A percentile compares a stretch with the other conserved stretches of the same genome.
Conservation (phyloP, 2,329 filamentous ascomycete species). For the Ascocoryne sarcoides region DNA sequence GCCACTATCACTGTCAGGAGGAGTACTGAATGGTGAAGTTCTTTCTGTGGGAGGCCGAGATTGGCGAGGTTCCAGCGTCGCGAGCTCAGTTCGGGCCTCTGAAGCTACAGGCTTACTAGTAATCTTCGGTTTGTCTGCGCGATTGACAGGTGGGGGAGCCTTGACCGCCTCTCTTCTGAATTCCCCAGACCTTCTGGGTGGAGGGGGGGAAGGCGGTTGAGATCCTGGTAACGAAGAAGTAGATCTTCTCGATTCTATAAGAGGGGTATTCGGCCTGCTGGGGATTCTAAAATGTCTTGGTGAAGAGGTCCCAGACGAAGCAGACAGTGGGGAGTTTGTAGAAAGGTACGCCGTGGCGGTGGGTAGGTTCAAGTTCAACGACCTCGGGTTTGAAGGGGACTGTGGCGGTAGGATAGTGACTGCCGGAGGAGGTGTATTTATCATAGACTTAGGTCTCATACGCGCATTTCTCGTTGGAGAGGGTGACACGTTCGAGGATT, state of each 20-base stretch:
- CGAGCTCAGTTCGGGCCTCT: slow-evolving; percentile 27
- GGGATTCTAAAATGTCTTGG: slow-evolving; percentile 43
- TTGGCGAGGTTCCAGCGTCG: slow-evolving; percentile 17
- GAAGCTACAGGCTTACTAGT: slow-evolving; percentile 27
- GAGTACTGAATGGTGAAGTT: slow-evolving; percentile 78
- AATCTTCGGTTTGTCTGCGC: slow-evolving; percentile 68
- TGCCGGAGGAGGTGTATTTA: slow-evolving; percentile 37
- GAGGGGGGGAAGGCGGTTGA: slow-evolving; percentile 53
- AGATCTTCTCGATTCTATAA: slow-evolving; percentile 37
- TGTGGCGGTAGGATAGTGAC: slow-evolving; percentile 62
- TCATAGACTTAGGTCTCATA: slow-evolving; percentile 10
- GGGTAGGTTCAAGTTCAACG: slow-evolving; percentile 17
- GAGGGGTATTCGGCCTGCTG: slow-evolving; percentile 47
- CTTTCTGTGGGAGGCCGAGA: slow-evolving; percentile 14
- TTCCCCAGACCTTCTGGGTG: slow-evolving; percentile 54
- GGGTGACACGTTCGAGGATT: slow-evolving; percentile 19
- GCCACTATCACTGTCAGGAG: slow-evolving; percentile 64
- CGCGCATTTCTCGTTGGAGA: slow-evolving; percentile 19
- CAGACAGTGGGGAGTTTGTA: slow-evolving; percentile 27
- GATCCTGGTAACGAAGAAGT: slow-evolving; percentile 39
- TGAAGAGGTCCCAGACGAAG: slow-evolving; percentile 29
- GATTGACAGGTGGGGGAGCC: slow-evolving; percentile 66
- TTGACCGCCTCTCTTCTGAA: slow-evolving; percentile 38
- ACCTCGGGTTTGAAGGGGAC: slow-evolving; percentile 49
- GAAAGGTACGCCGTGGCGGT: slow-evolving; percentile 20